Base-by-base conservation (phyloP, 345 rosid genomes). In the Viola odorata region DNA sequence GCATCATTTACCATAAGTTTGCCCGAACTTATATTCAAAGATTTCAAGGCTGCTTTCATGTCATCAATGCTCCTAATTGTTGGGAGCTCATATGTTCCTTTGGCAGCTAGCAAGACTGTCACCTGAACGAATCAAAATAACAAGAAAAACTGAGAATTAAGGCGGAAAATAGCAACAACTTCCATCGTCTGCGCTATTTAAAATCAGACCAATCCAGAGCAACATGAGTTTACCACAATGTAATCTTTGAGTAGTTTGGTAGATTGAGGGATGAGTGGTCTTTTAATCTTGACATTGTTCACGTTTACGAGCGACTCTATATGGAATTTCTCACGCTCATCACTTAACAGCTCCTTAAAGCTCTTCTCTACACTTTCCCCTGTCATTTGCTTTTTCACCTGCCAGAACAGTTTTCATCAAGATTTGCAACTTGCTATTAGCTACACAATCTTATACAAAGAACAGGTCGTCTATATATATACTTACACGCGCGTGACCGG, bases 241-340 rank as follows among this genome's bases (percentile, higher is more conserved):
- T 60, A 58, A 53, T 67, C 71, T 71, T 75, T 70, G 55, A 52
- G 11, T 12, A 11, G 15, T 37, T 66, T 58, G 55, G 40, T 57
- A 12, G 53, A 37, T 37, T 64, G 54, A 12, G 64, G 67, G 47
- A 23, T 23, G n/a, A 54, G 41, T 50, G 37, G 14, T 56, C 54
- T 69, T 41, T 53, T 61, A 47, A 5, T 40, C 56, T 37, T 64
- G 41, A 45, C 36, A 68, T 67, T 64, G 53, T 75, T 64, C 56
- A 75, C 41, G 54, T 64, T 70, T 40, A 67, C 67, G 6, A 71
- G 48, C 14, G 78, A 44, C 63, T 71, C 69, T 13, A 47, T 47
- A 5, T 68, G 67, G 11, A 64, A 50, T 64, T 75, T 75, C 56
- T n/a, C 53, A 36, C 62, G 51, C 53, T 71, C 75, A 45, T 67